Base-by-base conservation (phyloP, 2,329 filamentous ascomycete genomes). In the Claviceps fusiformis region DNA sequence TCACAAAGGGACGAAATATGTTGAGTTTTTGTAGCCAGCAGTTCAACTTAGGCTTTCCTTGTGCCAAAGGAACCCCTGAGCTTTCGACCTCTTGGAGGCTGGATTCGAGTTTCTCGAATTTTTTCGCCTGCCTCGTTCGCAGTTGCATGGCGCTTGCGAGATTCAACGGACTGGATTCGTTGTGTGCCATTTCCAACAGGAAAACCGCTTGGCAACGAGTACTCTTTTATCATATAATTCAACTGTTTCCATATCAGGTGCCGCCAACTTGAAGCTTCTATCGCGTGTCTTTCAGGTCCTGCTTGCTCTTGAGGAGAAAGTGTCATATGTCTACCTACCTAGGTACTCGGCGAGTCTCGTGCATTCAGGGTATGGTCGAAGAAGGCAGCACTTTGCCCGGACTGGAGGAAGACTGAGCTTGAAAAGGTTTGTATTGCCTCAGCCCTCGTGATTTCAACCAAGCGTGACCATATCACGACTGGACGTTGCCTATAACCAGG, bases 21-120 rank as follows among this genome's bases (percentile, higher is more conserved):
- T 83, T 85, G 55, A 66, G 66, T 51, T 68, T 66, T 27, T 76
- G 75, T 1, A 83, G 67, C 54, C 76, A 75, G 2, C 76, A 77
- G 31, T 83, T 65, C 50, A 79, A 45, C 17, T 31, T 41, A 6
- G 50, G 27, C 50, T 55, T 35, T 29, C 49, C 48, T 41, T 54
- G 41, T 33, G 54, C 37, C 45, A 53, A 43, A 9, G 57, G 48
- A 10, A 69, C 60, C 53, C 60, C 59, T 53, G 61, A 62, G 45
- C 64, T 59, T 35, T 62, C 65, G 31, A 71, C 67, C 45, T 69
- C 63, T 39, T 69, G 70, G 33, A 82, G 70, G 31, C 68, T 71
- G 37, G 71, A 69, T 64, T 81, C 79, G 59, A 75, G 66, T 58
- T 77, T 70, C 55, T 73, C 68, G 60, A 82, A 82, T 54, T 71